These are phyloP conservation scores for Cyanidioschyzon merolae DNA, from an alignment of 23 red algal species.

Conservation along the genomic window DNA sequence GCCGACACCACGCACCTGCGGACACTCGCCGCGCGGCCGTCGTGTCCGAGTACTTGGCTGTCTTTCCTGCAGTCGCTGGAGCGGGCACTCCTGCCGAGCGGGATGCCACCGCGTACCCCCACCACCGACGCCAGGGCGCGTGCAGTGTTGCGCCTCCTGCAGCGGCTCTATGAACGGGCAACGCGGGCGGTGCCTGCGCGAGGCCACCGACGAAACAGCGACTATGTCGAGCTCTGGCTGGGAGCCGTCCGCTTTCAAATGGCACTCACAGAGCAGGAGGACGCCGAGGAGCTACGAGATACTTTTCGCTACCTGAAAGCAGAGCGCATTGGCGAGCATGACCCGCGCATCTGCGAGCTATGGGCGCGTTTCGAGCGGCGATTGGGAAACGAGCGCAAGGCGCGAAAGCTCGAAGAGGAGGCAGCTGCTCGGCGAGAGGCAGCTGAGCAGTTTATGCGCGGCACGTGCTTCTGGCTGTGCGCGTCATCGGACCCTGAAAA, in stretches of 20 bases:
- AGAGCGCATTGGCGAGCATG: constrained; percentile 63
- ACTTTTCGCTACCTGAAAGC: constrained; percentile 64
- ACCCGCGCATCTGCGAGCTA: constrained; percentile 39
- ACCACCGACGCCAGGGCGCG: background rate
- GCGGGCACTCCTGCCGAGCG: background rate
- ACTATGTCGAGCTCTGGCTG: constrained; percentile 67
- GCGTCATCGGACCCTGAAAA: background rate
- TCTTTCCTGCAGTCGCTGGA: background rate
- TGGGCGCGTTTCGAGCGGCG: constrained; percentile 62
- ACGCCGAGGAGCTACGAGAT: constrained; percentile 38
- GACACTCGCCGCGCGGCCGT: background rate
- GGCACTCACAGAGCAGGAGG: constrained; percentile 10
- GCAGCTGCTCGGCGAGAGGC: constrained; percentile 16
- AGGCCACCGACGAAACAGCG: constrained; percentile 46
- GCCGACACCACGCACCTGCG: background rate
- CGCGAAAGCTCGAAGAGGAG: constrained; percentile 58
- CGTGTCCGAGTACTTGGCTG: background rate
- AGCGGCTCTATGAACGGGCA: constrained; percentile 67
- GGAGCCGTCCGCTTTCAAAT: constrained; percentile 33
- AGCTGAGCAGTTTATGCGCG: background rate
- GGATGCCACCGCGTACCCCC: background rate
- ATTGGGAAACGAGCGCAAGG: constrained; percentile 35
- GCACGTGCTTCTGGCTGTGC: background rate
- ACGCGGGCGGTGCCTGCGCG: constrained; percentile 33
- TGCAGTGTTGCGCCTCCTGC: background rate